Base-by-base conservation (phyloP, 805 yeast genomes). In the Candida ovalis region DNA sequence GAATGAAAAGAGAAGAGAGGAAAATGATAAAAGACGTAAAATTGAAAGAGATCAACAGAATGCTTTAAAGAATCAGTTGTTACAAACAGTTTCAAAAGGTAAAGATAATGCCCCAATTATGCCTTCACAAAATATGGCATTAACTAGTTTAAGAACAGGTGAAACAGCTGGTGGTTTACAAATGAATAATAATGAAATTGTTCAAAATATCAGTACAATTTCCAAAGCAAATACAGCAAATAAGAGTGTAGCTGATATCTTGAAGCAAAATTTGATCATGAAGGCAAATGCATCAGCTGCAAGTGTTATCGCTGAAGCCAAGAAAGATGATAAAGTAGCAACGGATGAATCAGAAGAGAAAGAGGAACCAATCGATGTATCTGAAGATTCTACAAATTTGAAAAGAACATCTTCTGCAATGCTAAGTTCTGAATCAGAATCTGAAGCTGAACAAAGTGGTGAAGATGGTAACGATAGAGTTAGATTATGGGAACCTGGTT, bases 401-500 rank as follows among this genome's bases (percentile, higher is more conserved):
- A 63, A 63, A 53, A 56, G 59, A 43, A 41, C 58, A 2, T 51
- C 54, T 15, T 41, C 53, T 4, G 43, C 47, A 27, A 61, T 61
- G 1, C 64, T 58, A 45, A 59, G 60, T 7, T 52, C 64, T 1
- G 64, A 63, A 8, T 58, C 67, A 5, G 65, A 57, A 7, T 54
- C 68, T 0, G 60, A 56, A 7, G 56, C 70, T 13, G 72, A 68
- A 3, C 56, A 60, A 6, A 37, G 12, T 15, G 41, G 18, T 6
- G 68, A 68, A 38, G 76, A 71, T 13, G 81, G 77, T 42, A 75
- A 67, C 3, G 73, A 77, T 49, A 69, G 74, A 7, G 84, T 91
- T 30, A 78, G 82, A 55, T 68, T 88, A 53, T 85, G 88, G 82
- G 96, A 89, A 63, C 84, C 94, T 0, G 99, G 99, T 0, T 94